Conservation (phyloP, 2,329 filamentous ascomycete species). For the Venturia oleaginea region DNA sequence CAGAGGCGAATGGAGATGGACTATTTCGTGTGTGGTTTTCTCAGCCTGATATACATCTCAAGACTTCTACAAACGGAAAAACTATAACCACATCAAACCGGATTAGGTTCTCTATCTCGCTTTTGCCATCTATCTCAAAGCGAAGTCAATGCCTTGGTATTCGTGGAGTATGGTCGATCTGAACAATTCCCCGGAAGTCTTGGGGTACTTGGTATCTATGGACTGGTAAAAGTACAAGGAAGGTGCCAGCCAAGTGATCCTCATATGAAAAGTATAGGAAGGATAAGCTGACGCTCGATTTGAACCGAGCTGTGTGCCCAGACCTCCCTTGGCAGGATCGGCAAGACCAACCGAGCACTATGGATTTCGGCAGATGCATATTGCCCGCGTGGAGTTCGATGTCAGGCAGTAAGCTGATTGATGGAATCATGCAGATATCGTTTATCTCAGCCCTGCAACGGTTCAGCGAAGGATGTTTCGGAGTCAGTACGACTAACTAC, state of each 20-base stretch:
- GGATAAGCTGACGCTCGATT: background rate
- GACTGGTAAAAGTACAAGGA: background rate
- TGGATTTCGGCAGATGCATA: background rate
- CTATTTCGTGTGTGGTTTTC: no score
- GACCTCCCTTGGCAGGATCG: background rate
- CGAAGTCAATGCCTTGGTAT: background rate
- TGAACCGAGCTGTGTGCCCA: background rate
- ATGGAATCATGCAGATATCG: background rate
- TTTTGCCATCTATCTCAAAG: background rate
- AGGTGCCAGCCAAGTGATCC: background rate
- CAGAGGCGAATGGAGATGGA: no score
- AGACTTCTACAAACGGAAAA: background rate
- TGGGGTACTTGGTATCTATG: background rate
- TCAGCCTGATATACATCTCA: background rate
- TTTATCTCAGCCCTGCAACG: background rate
- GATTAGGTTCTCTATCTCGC: background rate
- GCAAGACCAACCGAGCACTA: background rate
- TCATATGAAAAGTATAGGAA: background rate
- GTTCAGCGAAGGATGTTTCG: background rate
- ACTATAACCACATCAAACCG: background rate
- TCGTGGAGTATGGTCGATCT: no score
- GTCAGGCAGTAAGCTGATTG: background rate
- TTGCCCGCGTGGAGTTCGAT: background rate
- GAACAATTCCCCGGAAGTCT: background rate
- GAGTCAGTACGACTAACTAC: background rate